phyloP scores from a whole-genome alignment of 2,329 filamentous ascomycete genomes.

The Furcasterigmium sp. region DNA sequence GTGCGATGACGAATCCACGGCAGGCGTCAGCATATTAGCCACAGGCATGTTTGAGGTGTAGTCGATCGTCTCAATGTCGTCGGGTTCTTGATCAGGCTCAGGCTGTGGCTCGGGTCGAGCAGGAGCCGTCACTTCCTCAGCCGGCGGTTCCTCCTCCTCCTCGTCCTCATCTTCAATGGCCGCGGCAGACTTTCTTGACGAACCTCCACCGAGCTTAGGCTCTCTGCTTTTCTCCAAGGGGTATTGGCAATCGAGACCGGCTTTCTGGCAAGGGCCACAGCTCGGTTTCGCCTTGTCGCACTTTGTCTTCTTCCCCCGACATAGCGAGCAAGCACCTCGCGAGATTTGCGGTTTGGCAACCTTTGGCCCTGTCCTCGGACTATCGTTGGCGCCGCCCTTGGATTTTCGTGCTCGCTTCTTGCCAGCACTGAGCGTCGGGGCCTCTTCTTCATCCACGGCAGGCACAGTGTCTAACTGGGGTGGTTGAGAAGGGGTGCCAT shows the following conservation, averaged over 20 bases:
- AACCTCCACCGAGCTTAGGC: constrained; percentile 8
- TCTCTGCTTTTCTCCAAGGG: constrained; percentile 21
- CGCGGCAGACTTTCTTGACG: constrained; percentile 15
- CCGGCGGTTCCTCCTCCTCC: constrained; percentile 10
- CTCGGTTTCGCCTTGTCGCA: constrained; percentile 34
- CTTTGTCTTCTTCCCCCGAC: constrained; percentile 34
- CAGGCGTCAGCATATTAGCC: constrained; percentile 18
- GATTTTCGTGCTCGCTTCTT: constrained; percentile 10
- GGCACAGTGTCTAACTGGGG: constrained; percentile 2
- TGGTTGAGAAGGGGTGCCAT: constrained; percentile 14
- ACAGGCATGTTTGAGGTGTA: constrained; percentile 17
- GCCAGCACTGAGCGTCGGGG: no score
- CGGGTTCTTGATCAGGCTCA: constrained; percentile 10
- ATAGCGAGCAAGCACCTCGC: constrained; percentile 28
- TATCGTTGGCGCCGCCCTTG: constrained; percentile 1
- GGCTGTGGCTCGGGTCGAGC: constrained; percentile 7
- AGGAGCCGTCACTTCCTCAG: neutral
- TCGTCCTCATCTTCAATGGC: constrained; percentile 10
- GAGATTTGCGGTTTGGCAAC: constrained; percentile 14
- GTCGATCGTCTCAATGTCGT: constrained; percentile 13
- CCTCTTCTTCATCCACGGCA: constrained; percentile 9
- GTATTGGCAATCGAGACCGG: constrained; percentile 31
- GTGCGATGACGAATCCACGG: constrained; percentile 13
- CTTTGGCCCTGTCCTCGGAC: constrained; percentile 4
- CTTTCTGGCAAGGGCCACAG: constrained; percentile 30